Evolutionary conservation across 768 basidiomycete species (phyloP).

Genomic region (Lactarius sanguifluus): DNA sequence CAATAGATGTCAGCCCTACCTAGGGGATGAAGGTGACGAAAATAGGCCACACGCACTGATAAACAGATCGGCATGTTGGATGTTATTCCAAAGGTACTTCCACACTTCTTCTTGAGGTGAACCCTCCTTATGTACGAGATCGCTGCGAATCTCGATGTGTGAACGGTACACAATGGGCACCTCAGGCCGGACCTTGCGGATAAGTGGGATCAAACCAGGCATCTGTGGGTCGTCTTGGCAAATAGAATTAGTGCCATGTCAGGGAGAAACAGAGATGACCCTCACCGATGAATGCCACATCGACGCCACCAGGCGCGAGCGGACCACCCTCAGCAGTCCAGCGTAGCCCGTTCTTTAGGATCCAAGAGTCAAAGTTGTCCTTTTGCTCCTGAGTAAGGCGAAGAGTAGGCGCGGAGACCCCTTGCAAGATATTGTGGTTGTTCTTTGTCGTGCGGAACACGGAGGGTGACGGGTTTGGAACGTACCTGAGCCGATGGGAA

Average conservation of each 20-base stretch:
- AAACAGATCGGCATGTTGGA: conserved; percentile 86
- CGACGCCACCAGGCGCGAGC: conserved; percentile 76
- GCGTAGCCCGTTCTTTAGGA: conserved; percentile 81
- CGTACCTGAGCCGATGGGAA: conserved; percentile 55
- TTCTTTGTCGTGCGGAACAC: conserved; percentile 94
- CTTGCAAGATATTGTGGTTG: conserved; percentile 95
- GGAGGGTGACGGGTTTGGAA: conserved; percentile 82
- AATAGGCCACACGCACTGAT: conserved; percentile 55
- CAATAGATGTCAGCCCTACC: neutral
- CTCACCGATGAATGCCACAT: conserved; percentile 85
- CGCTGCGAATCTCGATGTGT: conserved; percentile 86
- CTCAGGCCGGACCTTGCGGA: conserved; percentile 79
- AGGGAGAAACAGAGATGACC: conserved; percentile 1
- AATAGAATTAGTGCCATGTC: neutral
- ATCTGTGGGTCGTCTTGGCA: conserved; percentile 82
- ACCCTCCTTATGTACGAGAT: conserved; percentile 76
- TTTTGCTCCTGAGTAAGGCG: conserved; percentile 79
- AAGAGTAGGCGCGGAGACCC: conserved; percentile 76
- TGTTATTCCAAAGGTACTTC: conserved; percentile 94
- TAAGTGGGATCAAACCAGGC: conserved; percentile 91
- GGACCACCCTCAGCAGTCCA: conserved; percentile 90
- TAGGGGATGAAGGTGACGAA: neutral
- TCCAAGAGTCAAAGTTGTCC: conserved; percentile 83
- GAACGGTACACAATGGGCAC: conserved; percentile 91
- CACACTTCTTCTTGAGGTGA: conserved; percentile 91